Base-by-base conservation (phyloP, 1,284 basidiomycete genomes). In the Pyrrhoderma noxium region DNA sequence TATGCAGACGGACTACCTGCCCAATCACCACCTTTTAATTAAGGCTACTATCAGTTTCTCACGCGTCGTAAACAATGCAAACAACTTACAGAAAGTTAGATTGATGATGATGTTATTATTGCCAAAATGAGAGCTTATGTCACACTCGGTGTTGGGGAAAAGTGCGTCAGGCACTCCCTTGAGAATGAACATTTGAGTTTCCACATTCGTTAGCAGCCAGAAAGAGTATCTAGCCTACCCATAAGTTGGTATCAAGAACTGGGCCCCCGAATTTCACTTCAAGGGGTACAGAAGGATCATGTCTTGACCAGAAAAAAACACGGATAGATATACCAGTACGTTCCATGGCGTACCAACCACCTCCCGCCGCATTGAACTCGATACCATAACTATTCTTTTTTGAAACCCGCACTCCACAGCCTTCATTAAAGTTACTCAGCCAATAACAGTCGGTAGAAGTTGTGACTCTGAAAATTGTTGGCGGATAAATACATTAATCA, bases 81-180 rank as follows among this genome's bases (percentile, higher is more conserved):
- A 31, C 2, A 65, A n/a, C 75, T 57, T 56, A 74, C 78, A 71
- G 56, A 72, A 65, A 21, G 67, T 71, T 55, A 74, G 60, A 59
- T 83, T 79, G 62, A 84, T 80, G 42, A 83, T 70, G 56, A 82
- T 80, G 52, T 79, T 78, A 58, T 82, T 73, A 5, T 72, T 63
- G 8, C 73, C 74, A 61, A 85, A 81, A 47, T 76, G 69, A 2
- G 66, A 68, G 25, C 61, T 63, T 47, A 82, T 71, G 46, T 76
- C 66, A 61, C 79, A 82, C 35, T 64, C 62, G 4, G 70, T 74
- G 58, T 68, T 71, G 3, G 80, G 77, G 67, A 83, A 82, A 58
- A 70, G 69, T 3, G 81, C 80, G 14, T 61, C 58, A 2, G 80
- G 80, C 0, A 67, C 74, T 3, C 80, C 79, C 79, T 48, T 34